Percentiles rank a stretch among this genome's conserved stretches.
phyloP scores from a whole-genome alignment of 2,329 filamentous ascomycete species.

The Aspergillus candidus region DNA sequence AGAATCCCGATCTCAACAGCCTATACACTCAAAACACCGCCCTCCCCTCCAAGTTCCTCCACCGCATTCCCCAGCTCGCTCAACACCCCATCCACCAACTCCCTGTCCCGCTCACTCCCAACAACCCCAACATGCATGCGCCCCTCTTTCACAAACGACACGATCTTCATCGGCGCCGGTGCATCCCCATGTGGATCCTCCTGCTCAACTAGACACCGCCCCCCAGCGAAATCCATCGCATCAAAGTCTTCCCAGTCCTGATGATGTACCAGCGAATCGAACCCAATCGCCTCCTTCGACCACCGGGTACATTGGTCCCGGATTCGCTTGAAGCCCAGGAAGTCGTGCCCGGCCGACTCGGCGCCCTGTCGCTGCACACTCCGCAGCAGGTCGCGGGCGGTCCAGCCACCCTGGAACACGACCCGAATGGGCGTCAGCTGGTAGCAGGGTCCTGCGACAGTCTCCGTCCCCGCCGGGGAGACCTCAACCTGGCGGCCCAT shows the following conservation, averaged over 20 bases:
- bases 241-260: slow-evolving; percentile 60
- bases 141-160: slow-evolving; percentile 48
- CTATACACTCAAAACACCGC: too few species aligned
- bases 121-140: slow-evolving; percentile 56
- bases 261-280: slow-evolving; percentile 52
- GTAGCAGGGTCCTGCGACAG: slow-evolving; percentile 56
- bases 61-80: slow-evolving; percentile 45
- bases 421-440: slow-evolving; percentile 52
- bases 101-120: slow-evolving; percentile 45
- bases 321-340: slow-evolving; percentile 48
- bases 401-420: slow-evolving; percentile 45
- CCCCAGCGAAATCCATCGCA: slow-evolving; percentile 33
- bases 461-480: slow-evolving; percentile 37
- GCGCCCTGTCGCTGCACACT: slow-evolving; percentile 50
- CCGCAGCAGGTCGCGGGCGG: slow-evolving; percentile 43
- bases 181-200: slow-evolving; percentile 52
- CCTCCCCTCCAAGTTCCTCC: slow-evolving; percentile 23
- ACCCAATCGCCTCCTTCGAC: slow-evolving; percentile 37
- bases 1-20: too few species aligned
- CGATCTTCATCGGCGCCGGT: slow-evolving; percentile 27
- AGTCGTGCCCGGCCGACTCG: slow-evolving; percentile 47
- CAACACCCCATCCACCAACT: slow-evolving; percentile 48
- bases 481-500: slow-evolving; percentile 56
- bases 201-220: slow-evolving; percentile 48
- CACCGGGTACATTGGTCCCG: slow-evolving; percentile 44